Conservation (phyloP, 345 rosid species). For the Psidium friedrichsthalianum region DNA sequence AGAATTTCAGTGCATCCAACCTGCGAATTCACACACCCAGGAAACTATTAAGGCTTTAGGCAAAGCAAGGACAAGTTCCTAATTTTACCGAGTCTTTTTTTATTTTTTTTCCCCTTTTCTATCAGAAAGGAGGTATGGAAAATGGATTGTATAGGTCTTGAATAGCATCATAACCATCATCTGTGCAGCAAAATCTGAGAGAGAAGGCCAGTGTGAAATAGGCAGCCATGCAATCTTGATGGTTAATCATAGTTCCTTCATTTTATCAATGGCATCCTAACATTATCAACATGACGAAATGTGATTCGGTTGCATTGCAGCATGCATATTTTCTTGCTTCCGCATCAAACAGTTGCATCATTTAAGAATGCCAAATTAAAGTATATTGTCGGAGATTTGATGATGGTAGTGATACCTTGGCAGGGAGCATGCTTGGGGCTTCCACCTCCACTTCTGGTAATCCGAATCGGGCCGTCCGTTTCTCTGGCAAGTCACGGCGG, state of each 20-base stretch:
- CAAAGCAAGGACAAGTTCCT: neutral
- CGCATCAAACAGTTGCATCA: neutral
- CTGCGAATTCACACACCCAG: slow-evolving; percentile 11
- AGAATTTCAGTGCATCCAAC: slow-evolving; percentile 78
- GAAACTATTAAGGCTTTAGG: neutral
- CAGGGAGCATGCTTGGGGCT: slow-evolving; percentile 63
- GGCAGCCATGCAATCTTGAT: too few relatives aligned
- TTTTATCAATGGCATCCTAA: too few relatives aligned
- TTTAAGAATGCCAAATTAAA: neutral
- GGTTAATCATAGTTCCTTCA: too few relatives aligned
- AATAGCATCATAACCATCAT: too few relatives aligned
- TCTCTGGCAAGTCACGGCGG: slow-evolving; percentile 64
- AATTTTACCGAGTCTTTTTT: neutral
- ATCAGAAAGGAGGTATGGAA: neutral
- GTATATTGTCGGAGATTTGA: neutral
- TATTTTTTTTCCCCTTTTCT: neutral
- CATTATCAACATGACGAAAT: too few relatives aligned
- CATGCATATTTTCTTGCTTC: neutral
- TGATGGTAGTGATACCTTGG: slow-evolving; percentile 44
- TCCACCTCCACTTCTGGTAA: slow-evolving; percentile 92
- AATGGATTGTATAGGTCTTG: too few relatives aligned
- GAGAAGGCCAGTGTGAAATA: too few relatives aligned
- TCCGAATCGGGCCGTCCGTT: slow-evolving; percentile 92
- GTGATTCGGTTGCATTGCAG: too few relatives aligned
- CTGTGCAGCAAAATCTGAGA: too few relatives aligned